phyloP scores from a whole-genome alignment of 495 filamentous ascomycete genomes.

The Pseudomonodictys pantanalensis region DNA sequence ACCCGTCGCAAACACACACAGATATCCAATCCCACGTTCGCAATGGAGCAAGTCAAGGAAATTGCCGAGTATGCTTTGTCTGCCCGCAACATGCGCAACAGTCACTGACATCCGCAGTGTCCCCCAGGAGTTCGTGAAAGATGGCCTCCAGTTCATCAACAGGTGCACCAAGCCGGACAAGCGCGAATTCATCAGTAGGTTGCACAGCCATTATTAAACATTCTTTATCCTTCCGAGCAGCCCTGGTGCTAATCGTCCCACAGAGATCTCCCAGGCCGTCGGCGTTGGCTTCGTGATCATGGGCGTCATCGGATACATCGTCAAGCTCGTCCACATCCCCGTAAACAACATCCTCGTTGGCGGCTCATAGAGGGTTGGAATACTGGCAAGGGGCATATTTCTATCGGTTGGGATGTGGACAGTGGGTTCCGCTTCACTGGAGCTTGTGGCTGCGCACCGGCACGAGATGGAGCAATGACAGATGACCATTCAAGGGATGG shows the following conservation, averaged over 20 bases:
- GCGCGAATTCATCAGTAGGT: constrained; percentile 73
- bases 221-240: too few species aligned
- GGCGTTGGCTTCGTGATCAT: constrained; percentile 88
- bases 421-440: too few species aligned
- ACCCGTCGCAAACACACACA: background rate
- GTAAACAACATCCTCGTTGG: constrained; percentile 81
- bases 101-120: constrained; percentile 60
- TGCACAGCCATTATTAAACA: too few species aligned
- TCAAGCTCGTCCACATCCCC: constrained; percentile 88
- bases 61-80: constrained; percentile 25
- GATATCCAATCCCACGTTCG: background rate
- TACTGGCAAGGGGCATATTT: background rate
- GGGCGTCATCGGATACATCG: constrained; percentile 83
- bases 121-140: constrained; percentile 76
- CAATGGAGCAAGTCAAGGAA: constrained; percentile 68
- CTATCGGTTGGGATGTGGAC: too few species aligned
- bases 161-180: constrained; percentile 84
- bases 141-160: constrained; percentile 78
- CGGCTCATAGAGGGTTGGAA: constrained; percentile 50
- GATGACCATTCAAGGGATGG: too few species aligned
- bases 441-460: too few species aligned
- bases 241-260: too few species aligned
- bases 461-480: too few species aligned
- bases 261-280: constrained; percentile 92
- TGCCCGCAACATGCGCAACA: background rate